Base-by-base conservation (phyloP, 495 filamentous ascomycete species). In the Bathelium albidoporum region DNA sequence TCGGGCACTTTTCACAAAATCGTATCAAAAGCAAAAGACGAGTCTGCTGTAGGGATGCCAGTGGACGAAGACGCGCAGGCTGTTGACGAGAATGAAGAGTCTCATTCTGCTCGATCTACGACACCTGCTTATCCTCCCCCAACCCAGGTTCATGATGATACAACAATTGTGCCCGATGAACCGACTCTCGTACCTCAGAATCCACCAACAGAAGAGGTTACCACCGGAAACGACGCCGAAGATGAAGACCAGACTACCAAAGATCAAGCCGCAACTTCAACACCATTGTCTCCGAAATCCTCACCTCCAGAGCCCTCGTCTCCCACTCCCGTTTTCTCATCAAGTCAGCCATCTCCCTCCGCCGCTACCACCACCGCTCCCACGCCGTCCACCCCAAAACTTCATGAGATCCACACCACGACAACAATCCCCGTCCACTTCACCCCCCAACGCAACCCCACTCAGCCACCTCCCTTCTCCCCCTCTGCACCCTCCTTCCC, bases 391-490 rank as follows among this genome's bases (percentile, higher is more conserved):
- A 45, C 62, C 62, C 43, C 59, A 16, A 32, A 69, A 53, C 66
- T 71, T 45, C 73, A 73, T 58, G 75, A 73, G 14, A 65, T 76
- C 39, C 76, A 73, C 20, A 77, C 74, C 29, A 77, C 75, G 1
- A 77, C 74, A 10, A 77, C 72, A 2, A 72, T 76, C 28, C 75
- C 74, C 12, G 68, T 73, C 39, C 71, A 73, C 62, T 75, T 76
- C 70, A 75, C 74, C 0, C 75, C 75, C 3, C 32, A 69, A 32
- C 60, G 70, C 16, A 68, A 71, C 43, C 63, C 64, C 26, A 45
- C 59, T 9, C 63, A n/a, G 11, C 20, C 45, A 4, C 32, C 53
- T 20, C 29, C 29, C 49, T 69, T 70, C 1, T 66, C 70, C n/a
- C 16, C 63, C 1, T 59, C 69, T 20, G 52, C 68, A 32, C 58